phyloP scores from a whole-genome alignment of 768 basidiomycete species.

The Agrocybe praecox region DNA sequence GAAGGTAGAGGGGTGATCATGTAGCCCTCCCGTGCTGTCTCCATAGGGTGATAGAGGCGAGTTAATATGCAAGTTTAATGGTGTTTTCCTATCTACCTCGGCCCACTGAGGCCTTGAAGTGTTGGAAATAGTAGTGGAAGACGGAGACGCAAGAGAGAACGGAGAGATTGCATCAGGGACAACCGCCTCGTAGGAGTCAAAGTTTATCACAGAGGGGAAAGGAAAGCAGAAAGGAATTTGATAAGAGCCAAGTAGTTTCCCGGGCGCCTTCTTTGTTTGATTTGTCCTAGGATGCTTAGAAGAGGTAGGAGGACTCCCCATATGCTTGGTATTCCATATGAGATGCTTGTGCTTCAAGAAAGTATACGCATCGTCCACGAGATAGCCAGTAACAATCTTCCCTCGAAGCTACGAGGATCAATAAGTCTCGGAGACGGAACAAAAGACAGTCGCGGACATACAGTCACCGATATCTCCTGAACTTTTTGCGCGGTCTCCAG shows the following conservation, averaged over 20 bases:
- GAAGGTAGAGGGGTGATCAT: too few species aligned
- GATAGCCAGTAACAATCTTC: slow-evolving; percentile 20
- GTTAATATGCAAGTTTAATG: neutral
- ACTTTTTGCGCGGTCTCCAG: slow-evolving; percentile 46
- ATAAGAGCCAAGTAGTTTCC: slow-evolving; percentile 27
- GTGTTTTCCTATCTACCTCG: neutral
- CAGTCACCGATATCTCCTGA: slow-evolving; percentile 29
- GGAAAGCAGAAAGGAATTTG: slow-evolving; percentile 33
- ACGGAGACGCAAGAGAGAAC: neutral
- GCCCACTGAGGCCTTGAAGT: neutral
- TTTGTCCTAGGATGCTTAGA: neutral
- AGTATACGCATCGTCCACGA: slow-evolving; percentile 14
- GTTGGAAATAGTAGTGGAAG: neutral
- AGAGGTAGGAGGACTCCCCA: slow-evolving; percentile 15
- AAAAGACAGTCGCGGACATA: neutral
- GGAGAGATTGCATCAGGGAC: neutral
- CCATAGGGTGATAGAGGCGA: too few species aligned
- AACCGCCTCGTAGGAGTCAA: slow-evolving; percentile 5
- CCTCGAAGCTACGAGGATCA: slow-evolving; percentile 23
- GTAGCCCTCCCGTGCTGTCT: too few species aligned
- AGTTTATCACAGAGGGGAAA: slow-evolving; percentile 26
- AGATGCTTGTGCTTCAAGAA: slow-evolving; percentile 22
- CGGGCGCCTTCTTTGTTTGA: slow-evolving; percentile 2
- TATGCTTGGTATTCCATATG: slow-evolving; percentile 25
- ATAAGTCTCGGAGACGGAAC: neutral